Evolutionary conservation across 805 yeast species (phyloP), one percentile per base, ranked within the genome.

Genomic region (Pichia paraexigua): DNA sequence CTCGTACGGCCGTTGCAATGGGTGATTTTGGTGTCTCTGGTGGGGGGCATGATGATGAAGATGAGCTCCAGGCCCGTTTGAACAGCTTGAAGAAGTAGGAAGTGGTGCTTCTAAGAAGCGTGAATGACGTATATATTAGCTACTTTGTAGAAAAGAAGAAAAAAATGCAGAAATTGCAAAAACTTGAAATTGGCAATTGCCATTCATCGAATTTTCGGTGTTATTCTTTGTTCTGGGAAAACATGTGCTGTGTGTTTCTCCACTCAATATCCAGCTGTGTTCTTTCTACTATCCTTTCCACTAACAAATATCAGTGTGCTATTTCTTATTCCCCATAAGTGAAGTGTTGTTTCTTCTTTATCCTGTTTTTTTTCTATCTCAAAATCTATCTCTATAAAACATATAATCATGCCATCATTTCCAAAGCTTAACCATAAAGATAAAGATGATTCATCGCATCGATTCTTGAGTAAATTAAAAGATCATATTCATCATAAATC

Each of bases 61-160:
- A 87, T 64, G 96, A 88, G 60, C 69, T 91, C 58, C 97, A 91
- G 69, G 96, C 96, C 2, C 76, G 98, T 51, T 70, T 91, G 47
- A 84, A 90, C 61, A 85, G 91, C 64, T 73, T 91, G 63, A 87
- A 88, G 69, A 77, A 87, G 65, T 62, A 51, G 49, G 0, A 12
- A n/a, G n/a, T n/a, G n/a, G 24, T 6, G 7, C 2, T 11, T 3
- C n/a, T 7, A 30, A 30, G 7, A 12, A 3, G 35, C 12, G 17
- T 3, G 12, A 12, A 30, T 30, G 35, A 30, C 35, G 35, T 30
- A 30, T 30, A 30, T 30, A 5, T 12, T 30, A 11, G 11, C 13
- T 27, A 27, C 13, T 27, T 25, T 27, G 30, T 27, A 28, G 30
- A 28, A 10, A 28, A 28, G 4, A 28, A 28, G 35, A 30, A 30